A percentile compares a stretch with the other conserved stretches of the same genome.
phyloP scores from a whole-genome alignment of 1,139 yeast genomes.

The Zygoascus meyerae region DNA sequence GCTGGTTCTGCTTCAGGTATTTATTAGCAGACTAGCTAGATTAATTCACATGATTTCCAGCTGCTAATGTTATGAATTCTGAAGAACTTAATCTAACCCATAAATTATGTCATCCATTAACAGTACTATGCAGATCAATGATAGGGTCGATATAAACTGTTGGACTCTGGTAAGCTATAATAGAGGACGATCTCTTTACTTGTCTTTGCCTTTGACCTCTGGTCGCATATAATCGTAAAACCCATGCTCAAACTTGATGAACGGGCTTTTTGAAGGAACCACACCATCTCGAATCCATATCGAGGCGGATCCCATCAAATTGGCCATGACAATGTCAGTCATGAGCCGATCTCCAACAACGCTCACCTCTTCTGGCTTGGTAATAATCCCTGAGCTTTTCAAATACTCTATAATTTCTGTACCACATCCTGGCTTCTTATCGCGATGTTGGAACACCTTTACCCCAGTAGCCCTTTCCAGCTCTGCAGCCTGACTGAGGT shows the following conservation, averaged over 20 bases:
- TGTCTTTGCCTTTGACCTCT: neutral
- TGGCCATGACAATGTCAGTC: slow-evolving; percentile 92
- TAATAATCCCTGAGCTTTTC: slow-evolving; percentile 27
- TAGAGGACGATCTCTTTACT: neutral
- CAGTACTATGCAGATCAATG: too few species aligned
- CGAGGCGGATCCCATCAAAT: slow-evolving; percentile 82
- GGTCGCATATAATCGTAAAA: slow-evolving; percentile 19
- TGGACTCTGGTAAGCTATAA: too few species aligned
- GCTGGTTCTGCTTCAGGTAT: too few species aligned
- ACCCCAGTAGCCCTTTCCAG: slow-evolving; percentile 69
- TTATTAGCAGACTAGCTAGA: too few species aligned
- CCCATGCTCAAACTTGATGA: slow-evolving; percentile 38
- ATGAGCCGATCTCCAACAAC: slow-evolving; percentile 86
- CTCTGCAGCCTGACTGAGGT: slow-evolving; percentile 54
- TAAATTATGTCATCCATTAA: too few species aligned
- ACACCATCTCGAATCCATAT: slow-evolving; percentile 84
- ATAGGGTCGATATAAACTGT: too few species aligned
- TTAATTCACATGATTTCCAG: too few species aligned
- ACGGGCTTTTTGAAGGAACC: slow-evolving; percentile 42
- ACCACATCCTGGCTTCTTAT: slow-evolving; percentile 88
- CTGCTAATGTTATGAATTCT: too few species aligned
- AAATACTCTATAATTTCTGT: slow-evolving; percentile 62
- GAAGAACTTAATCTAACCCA: too few species aligned
- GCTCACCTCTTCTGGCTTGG: slow-evolving; percentile 59
- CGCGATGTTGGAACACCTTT: slow-evolving; percentile 66